Base-by-base conservation (phyloP, 176 grass and related monocot species). In the Melocanna baccifera region DNA sequence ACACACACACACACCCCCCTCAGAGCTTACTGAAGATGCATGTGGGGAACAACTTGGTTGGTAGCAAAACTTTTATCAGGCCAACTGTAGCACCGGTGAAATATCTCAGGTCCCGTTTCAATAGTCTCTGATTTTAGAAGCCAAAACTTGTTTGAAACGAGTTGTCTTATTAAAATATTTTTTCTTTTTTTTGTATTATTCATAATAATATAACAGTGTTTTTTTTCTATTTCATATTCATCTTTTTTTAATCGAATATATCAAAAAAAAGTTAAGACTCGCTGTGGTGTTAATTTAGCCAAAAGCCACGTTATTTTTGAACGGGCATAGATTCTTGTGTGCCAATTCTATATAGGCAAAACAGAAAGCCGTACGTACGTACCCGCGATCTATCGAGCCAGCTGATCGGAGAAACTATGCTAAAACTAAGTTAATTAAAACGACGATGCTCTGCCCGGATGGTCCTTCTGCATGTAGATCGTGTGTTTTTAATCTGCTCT, bases 121-220 rank as follows among this genome's bases (percentile, higher is more conserved):
- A 36, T 36, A 3, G 5, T 36, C 34, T 36, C 34, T 4, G 3
- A 1, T 5, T 36, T 36, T 4, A 36, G 0, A 36, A 36, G 0
- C 5, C 0, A 36, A 36, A 36, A 36, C 4, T 4, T 0, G 5
- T 36, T 36, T 36, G 5, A 36, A 4, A 34, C 0, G 5, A 0
- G 0, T 36, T 36, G 0, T 36, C 4, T 36, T 36, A 3, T 36
- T 36, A 36, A 36, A 3, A 0, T 4, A 0, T 36, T 34, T 34
- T 34, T 36, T 36, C 34, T 36, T 5, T 5, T 36, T 2, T 34
- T 34, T 34, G 0, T 0, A 36, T 36, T 36, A 36, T 36, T 4
- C 5, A 36, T 5, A 0, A 36, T 4, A 0, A 36, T 36, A 36
- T 5, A 0, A 36, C 4, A 4, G 5, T 36, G 5, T 36, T 2